Conservation (phyloP, 2,329 filamentous ascomycete genomes). For the Penicillium paneum region DNA sequence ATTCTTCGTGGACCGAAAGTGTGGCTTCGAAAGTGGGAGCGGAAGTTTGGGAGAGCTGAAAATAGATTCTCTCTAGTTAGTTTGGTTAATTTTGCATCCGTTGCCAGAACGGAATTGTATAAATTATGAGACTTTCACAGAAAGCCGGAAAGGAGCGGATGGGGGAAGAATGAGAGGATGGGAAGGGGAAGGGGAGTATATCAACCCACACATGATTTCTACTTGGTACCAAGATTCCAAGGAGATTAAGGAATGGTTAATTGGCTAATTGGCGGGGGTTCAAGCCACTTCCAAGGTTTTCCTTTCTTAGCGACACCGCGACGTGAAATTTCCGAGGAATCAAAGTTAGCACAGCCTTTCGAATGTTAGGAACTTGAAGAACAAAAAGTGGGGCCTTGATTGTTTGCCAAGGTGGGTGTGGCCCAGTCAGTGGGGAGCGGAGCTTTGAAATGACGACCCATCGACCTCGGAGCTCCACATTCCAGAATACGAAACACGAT, state of each 20-base stretch:
- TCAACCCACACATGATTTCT: slow-evolving; percentile 18
- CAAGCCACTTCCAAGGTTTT: slow-evolving; percentile 15
- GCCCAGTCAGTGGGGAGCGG: background rate
- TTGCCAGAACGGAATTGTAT: slow-evolving; percentile 1
- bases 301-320: background rate
- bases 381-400: background rate
- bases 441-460: background rate
- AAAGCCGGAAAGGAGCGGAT: slow-evolving; percentile 3
- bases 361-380: background rate
- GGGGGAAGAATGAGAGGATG: background rate
- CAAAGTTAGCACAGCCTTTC: slow-evolving; percentile 8
- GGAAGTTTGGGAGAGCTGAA: slow-evolving; percentile 28
- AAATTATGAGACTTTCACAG: background rate
- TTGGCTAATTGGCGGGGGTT: slow-evolving; percentile 4
- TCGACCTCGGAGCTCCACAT: background rate
- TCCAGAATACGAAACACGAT: accelerated
- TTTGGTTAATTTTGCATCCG: background rate
- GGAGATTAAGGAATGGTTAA: slow-evolving; percentile 2
- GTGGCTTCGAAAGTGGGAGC: slow-evolving; percentile 29
- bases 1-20: slow-evolving; percentile 33
- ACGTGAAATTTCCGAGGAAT: background rate
- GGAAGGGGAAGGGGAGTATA: background rate
- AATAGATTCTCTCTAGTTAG: background rate
- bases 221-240: slow-evolving; percentile 13
- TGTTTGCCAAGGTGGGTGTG: background rate